phyloP scores from a whole-genome alignment of 305 asterid species.

The Fraxinus floribunda region DNA sequence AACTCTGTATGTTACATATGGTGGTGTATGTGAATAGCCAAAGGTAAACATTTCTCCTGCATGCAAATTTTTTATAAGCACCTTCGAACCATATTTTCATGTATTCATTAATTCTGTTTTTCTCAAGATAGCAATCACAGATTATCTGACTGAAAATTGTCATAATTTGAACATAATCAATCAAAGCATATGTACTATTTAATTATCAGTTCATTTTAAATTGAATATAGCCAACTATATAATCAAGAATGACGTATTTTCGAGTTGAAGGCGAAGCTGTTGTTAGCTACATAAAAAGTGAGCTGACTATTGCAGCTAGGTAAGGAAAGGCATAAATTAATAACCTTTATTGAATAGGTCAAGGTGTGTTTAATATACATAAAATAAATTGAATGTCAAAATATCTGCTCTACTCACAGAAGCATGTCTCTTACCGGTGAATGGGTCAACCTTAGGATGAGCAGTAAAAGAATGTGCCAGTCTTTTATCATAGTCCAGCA shows the following conservation, averaged over 20 bases:
- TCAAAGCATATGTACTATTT: neutral
- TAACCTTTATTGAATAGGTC: neutral
- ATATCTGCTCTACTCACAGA: neutral
- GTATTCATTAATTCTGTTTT: neutral
- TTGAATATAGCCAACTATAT: neutral
- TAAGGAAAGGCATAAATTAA: neutral
- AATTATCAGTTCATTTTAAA: neutral
- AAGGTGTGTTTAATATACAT: neutral
- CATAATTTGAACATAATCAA: neutral
- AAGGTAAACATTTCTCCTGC: slow-evolving; percentile 97
- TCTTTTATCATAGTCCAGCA: slow-evolving; percentile 90
- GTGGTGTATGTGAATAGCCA: slow-evolving; percentile 71
- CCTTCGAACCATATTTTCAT: too few relatives aligned
- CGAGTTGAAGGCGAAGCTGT: neutral
- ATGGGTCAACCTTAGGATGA: slow-evolving; percentile 97
- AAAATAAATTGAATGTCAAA: neutral
- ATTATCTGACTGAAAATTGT: neutral
- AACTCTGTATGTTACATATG: slow-evolving; percentile 84
- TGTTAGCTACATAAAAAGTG: neutral
- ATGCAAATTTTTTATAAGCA: slow-evolving; percentile 14
- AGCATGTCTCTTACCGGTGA: slow-evolving; percentile 64
- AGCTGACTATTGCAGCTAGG: neutral
- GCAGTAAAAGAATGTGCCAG: slow-evolving; percentile 87
- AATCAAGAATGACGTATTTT: neutral
- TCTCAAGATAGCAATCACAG: neutral